These are phyloP conservation scores for Monocercomonoides exilis DNA, from an alignment of 78 protist genomes.

Conservation along the genomic window DNA sequence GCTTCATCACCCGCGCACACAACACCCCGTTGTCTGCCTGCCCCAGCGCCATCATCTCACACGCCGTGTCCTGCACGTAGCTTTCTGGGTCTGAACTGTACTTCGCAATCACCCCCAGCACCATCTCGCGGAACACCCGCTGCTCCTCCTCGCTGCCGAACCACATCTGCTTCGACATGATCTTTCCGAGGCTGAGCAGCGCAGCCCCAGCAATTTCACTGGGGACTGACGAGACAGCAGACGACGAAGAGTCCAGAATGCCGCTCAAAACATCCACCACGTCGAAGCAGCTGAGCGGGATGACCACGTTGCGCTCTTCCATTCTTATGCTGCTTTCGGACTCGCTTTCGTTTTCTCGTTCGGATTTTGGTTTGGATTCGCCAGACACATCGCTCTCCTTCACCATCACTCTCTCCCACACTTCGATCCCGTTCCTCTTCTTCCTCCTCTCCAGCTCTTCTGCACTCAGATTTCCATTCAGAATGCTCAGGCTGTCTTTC, in stretches of 20 bases:
- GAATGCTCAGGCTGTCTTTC: not conserved
- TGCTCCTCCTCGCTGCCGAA: not conserved
- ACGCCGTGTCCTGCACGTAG: not conserved
- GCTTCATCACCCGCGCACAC: not conserved
- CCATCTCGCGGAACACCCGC: not conserved
- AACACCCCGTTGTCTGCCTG: no score
- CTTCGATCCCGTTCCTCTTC: not conserved
- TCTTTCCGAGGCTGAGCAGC: not conserved
- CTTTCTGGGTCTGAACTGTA: not conserved
- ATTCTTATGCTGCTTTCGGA: not conserved
- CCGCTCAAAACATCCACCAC: not conserved
- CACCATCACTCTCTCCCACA: not conserved
- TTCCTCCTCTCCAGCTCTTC: not conserved
- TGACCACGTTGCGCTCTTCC: not conserved
- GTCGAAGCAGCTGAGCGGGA: not conserved
- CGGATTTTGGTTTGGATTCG: no score
- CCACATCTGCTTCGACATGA: not conserved
- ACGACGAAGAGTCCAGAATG: not conserved
- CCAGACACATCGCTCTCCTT: no score
- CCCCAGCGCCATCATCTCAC: not conserved
- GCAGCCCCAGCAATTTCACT: not conserved
- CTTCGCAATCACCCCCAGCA: not conserved
- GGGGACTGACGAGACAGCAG: not conserved
- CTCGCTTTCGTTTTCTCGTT: not conserved
- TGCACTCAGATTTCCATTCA: no score